These are phyloP conservation scores for Hyphopichia fennica DNA, from an alignment of 1,139 yeast species.

Conservation along the genomic window DNA sequence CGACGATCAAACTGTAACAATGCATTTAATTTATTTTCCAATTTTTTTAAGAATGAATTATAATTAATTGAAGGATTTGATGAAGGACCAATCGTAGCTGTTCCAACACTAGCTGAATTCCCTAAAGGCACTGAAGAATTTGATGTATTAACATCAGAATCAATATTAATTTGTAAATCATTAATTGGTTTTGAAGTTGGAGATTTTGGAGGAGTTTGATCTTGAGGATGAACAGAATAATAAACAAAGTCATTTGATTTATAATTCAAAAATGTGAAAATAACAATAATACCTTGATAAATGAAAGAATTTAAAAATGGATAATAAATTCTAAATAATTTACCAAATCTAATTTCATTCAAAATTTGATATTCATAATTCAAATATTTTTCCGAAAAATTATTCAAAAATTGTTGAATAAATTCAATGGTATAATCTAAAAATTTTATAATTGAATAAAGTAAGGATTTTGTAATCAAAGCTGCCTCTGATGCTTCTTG, in stretches of 20 bases:
- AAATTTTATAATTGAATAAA: conserved; percentile 39
- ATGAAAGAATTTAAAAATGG: conserved; percentile 52
- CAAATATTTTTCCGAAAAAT: conserved; percentile 17
- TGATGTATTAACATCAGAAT: neutral
- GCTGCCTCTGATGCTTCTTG: conserved; percentile 27
- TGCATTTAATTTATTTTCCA: conserved; percentile 24
- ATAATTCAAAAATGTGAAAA: conserved; percentile 48
- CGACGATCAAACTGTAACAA: conserved; percentile 27
- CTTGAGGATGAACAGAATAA: neutral
- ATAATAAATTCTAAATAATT: conserved; percentile 33
- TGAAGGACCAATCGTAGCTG: neutral
- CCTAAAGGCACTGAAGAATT: neutral
- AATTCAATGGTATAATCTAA: conserved; percentile 33
- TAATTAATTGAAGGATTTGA: conserved; percentile 8
- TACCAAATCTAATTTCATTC: conserved; percentile 29
- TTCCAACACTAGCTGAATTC: neutral
- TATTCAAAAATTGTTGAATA: conserved; percentile 20
- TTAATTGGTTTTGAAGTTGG: neutral
- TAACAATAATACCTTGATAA: conserved; percentile 53
- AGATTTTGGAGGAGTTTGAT: neutral
- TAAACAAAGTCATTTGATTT: conserved; percentile 37
- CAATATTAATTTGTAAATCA: neutral
- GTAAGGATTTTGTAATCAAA: conserved; percentile 29
- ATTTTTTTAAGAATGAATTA: conserved; percentile 21
- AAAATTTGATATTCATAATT: conserved; percentile 15